phyloP scores from a whole-genome alignment of 2,329 filamentous ascomycete species.

The Pseudofabraea citricarpa region DNA sequence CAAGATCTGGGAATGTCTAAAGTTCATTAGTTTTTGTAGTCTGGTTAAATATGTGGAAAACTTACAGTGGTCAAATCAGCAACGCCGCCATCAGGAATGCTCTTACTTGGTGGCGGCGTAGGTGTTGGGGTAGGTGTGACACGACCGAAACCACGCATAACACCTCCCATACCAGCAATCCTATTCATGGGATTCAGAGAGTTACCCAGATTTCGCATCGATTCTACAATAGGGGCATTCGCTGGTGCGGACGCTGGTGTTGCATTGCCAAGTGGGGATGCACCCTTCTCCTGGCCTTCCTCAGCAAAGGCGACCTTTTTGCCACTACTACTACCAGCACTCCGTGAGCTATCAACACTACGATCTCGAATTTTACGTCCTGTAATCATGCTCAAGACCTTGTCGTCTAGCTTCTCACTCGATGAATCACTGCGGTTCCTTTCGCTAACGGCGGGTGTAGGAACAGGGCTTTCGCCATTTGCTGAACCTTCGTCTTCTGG shows the following conservation, averaged over 20 bases:
- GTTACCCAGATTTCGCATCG: conserved; percentile 75
- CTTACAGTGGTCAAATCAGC: conserved; percentile 50
- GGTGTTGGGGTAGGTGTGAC: conserved; percentile 33
- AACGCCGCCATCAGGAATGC: conserved; percentile 43
- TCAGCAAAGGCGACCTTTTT: conserved; percentile 51
- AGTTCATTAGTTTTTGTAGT: too few species aligned
- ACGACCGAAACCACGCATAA: conserved; percentile 72
- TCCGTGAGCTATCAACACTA: conserved; percentile 69
- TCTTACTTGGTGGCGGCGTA: conserved; percentile 34
- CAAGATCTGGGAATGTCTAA: conserved; percentile 58
- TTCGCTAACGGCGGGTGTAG: conserved; percentile 29
- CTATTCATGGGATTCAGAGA: conserved; percentile 79
- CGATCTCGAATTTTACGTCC: conserved; percentile 65
- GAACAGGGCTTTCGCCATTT: conserved; percentile 46
- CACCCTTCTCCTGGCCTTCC: conserved; percentile 31
- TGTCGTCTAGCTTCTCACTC: conserved; percentile 50
- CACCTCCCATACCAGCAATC: conserved; percentile 62
- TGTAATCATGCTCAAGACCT: conserved; percentile 65
- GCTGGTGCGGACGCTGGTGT: conserved; percentile 21
- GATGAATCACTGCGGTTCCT: conserved; percentile 26
- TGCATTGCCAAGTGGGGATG: conserved; percentile 20
- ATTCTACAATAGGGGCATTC: conserved; percentile 69
- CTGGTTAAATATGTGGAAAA: too few species aligned
- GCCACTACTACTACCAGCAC: conserved; percentile 41
- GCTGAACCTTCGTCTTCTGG: conserved; percentile 35